Conservation (phyloP, 495 filamentous ascomycete species). For the Patellaria atrata region DNA sequence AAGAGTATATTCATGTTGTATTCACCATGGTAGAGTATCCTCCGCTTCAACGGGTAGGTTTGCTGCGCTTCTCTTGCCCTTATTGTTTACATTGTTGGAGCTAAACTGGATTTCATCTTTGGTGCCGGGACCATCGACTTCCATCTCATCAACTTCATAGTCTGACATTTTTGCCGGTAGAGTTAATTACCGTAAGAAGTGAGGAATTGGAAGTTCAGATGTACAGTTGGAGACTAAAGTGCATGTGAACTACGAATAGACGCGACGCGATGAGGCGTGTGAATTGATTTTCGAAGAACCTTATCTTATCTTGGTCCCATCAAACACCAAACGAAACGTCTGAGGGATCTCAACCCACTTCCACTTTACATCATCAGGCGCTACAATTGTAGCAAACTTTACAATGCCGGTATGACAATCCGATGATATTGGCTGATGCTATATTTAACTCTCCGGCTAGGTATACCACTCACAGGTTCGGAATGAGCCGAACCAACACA, state of each 20-base stretch:
- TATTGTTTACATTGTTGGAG: constrained; percentile 45
- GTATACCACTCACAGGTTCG: constrained; percentile 93
- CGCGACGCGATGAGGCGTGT: constrained; percentile 14
- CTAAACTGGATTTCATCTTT: constrained; percentile 45
- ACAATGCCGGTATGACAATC: too few species aligned
- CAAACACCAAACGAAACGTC: too few species aligned
- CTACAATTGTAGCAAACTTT: too few species aligned
- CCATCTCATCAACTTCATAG: constrained; percentile 75
- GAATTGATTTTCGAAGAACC: constrained; percentile 6
- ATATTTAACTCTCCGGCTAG: too few species aligned
- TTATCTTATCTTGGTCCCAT: constrained; percentile 7
- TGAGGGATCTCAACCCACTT: too few species aligned
- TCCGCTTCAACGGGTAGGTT: constrained; percentile 89
- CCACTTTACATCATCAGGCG: too few species aligned
- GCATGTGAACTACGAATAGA: constrained; percentile 6
- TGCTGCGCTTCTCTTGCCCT: constrained; percentile 80
- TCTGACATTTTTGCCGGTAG: constrained; percentile 57
- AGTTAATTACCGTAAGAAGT: background rate
- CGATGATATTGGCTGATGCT: too few species aligned
- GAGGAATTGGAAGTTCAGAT: background rate
- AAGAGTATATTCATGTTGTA: background rate
- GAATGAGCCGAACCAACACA: constrained; percentile 53
- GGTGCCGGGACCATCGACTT: constrained; percentile 49
- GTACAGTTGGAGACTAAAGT: background rate
- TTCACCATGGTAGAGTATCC: constrained; percentile 85